A percentile compares a stretch with the other conserved stretches of the same genome.
phyloP scores from a whole-genome alignment of 1,284 basidiomycete genomes.

The Abortiporus biennis region DNA sequence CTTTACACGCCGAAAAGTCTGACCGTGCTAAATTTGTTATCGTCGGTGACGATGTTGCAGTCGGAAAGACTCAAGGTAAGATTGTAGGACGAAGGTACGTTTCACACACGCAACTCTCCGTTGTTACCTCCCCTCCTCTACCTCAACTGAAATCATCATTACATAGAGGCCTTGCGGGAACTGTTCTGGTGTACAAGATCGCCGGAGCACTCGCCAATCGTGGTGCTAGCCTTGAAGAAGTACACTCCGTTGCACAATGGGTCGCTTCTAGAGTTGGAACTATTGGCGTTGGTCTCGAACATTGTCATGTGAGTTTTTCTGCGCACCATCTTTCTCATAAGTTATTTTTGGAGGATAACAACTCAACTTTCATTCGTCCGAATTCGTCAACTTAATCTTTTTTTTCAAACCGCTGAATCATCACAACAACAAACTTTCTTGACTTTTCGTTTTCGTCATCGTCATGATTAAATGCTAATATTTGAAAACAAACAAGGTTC shows the following conservation, averaged over 20 bases:
- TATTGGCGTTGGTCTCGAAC: conserved; percentile 88
- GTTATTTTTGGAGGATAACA: not conserved
- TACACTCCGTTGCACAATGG: conserved; percentile 66
- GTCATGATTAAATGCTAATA: not conserved
- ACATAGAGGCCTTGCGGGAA: conserved; percentile 81
- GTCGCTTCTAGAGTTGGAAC: conserved; percentile 68
- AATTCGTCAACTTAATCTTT: no score
- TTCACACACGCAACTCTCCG: not conserved
- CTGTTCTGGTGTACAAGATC: conserved; percentile 89
- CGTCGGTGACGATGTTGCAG: conserved; percentile 90
- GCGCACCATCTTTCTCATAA: not conserved
- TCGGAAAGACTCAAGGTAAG: conserved; percentile 72
- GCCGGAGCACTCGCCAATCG: conserved; percentile 77
- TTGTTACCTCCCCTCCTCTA: not conserved
- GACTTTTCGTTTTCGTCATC: no score
- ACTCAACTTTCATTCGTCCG: not conserved
- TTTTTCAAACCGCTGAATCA: no score
- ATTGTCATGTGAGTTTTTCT: conserved; percentile 67
- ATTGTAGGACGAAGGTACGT: conserved; percentile 73
- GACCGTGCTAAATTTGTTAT: conserved; percentile 75
- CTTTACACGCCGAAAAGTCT: conserved; percentile 61
- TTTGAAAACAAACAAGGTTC: conserved; percentile 44
- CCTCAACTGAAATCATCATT: not conserved
- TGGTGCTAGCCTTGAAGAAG: conserved; percentile 70
- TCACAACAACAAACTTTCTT: no score